Conservation (phyloP, 768 basidiomycete genomes). For the Crucibulum laeve region DNA sequence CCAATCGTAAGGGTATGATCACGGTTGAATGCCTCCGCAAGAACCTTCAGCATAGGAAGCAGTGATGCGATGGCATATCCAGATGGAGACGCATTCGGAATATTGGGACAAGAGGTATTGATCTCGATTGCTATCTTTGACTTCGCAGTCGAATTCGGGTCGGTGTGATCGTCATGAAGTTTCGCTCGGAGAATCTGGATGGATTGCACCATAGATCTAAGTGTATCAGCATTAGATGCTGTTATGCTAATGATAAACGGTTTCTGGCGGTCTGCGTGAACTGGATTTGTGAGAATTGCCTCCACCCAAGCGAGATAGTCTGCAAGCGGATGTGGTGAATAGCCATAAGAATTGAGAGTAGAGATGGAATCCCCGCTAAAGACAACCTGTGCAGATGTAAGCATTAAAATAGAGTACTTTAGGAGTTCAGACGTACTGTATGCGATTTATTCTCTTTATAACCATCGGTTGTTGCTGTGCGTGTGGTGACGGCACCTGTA, state of each 20-base stretch:
- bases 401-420: constrained; percentile 1
- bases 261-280: constrained; percentile 16
- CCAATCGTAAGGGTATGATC: constrained; percentile 64
- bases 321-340: constrained; percentile 74
- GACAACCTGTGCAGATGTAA: constrained; percentile 42
- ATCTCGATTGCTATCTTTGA: constrained; percentile 67
- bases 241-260: constrained; percentile 83
- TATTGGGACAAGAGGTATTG: constrained; percentile 86
- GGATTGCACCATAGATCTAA: constrained; percentile 50
- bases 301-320: constrained; percentile 63
- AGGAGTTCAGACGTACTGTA: constrained; percentile 41
- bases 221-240: constrained; percentile 46
- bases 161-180: constrained; percentile 18
- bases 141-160: constrained; percentile 6
- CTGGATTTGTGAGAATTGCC: constrained; percentile 34
- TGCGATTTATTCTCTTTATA: constrained; percentile 64
- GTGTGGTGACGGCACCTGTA: constrained; percentile 79
- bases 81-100: constrained; percentile 54
- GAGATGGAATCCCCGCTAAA: constrained; percentile 47
- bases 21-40: constrained; percentile 41
- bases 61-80: constrained; percentile 59
- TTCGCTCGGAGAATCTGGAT: constrained; percentile 57
- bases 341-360: constrained; percentile 85
- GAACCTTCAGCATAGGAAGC: constrained; percentile 45
- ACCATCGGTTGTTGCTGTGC: constrained; percentile 69